These are phyloP conservation scores for Scutellaria minor DNA, from an alignment of 257 asterid species.

Conservation along the genomic window DNA sequence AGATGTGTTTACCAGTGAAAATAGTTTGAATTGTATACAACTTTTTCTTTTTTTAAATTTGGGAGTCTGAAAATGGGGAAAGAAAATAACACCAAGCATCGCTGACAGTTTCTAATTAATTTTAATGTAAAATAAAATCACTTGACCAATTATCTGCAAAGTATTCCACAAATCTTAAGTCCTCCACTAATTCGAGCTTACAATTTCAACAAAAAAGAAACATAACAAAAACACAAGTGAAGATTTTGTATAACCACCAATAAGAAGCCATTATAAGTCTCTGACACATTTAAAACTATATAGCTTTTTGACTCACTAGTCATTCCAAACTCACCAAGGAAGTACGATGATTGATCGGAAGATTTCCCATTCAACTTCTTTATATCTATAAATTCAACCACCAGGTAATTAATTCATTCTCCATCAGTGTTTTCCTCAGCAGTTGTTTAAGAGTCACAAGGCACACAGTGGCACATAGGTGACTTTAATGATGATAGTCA, in stretches of 20 bases:
- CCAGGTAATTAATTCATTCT: constrained; percentile 16
- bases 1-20: no score
- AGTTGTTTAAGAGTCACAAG: no score
- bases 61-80: not conserved
- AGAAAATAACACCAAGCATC: constrained; percentile 1
- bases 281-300: no score
- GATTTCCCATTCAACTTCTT: not conserved
- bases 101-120: not conserved
- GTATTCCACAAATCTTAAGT: not conserved
- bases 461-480: no score
- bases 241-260: not conserved
- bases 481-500: no score
- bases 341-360: constrained; percentile 6
- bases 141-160: not conserved
- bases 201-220: not conserved
- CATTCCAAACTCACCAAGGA: not conserved
- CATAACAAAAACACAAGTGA: not conserved
- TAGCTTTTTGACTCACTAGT: no score
- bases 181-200: not conserved
- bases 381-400: not conserved
- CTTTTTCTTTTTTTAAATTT: not conserved
- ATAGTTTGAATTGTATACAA: no score
- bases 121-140: not conserved
- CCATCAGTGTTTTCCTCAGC: not conserved
- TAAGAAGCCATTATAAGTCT: no score